Percentiles rank a stretch among this genome's conserved stretches.
Conservation (phyloP, 2,329 filamentous ascomycete genomes). For the Leptographium wingfieldii region DNA sequence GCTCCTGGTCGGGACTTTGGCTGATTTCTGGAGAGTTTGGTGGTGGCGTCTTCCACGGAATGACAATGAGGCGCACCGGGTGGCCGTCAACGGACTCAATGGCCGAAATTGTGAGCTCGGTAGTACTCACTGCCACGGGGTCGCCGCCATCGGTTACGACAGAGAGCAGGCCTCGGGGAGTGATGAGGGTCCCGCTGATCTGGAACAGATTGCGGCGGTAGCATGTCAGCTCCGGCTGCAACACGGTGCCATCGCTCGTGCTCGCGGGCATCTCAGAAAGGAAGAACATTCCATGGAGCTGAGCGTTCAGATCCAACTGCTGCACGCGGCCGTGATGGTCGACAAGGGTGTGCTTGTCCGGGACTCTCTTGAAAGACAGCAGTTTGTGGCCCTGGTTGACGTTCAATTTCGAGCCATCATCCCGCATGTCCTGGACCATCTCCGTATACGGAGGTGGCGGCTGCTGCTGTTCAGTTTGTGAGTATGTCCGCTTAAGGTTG, state of each 20-base stretch:
- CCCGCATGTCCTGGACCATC: constrained; percentile 47
- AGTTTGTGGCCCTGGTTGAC: constrained; percentile 50
- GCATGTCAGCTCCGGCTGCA: constrained; percentile 80
- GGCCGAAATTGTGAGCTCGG: constrained; percentile 81
- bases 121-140: constrained; percentile 65
- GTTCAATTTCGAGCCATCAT: constrained; percentile 43
- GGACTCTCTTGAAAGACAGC: constrained; percentile 42
- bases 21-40: constrained; percentile 59
- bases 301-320: constrained; percentile 52
- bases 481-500: constrained; percentile 44
- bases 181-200: constrained; percentile 78
- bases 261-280: constrained; percentile 65
- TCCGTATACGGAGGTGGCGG: constrained; percentile 38
- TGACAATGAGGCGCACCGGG: constrained; percentile 83
- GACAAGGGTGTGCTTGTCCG: constrained; percentile 48
- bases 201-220: constrained; percentile 94
- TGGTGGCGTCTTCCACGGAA: constrained; percentile 93
- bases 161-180: constrained; percentile 65
- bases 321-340: constrained; percentile 47
- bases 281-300: constrained; percentile 84
- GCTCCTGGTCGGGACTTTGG: constrained; percentile 67
- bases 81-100: constrained; percentile 93
- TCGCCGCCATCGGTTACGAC: constrained; percentile 77
- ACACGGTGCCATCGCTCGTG: constrained; percentile 39
- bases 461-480: constrained; percentile 33